phyloP scores from a whole-genome alignment of 1,139 yeast genomes.

The Zygosaccharomyces sapae region DNA sequence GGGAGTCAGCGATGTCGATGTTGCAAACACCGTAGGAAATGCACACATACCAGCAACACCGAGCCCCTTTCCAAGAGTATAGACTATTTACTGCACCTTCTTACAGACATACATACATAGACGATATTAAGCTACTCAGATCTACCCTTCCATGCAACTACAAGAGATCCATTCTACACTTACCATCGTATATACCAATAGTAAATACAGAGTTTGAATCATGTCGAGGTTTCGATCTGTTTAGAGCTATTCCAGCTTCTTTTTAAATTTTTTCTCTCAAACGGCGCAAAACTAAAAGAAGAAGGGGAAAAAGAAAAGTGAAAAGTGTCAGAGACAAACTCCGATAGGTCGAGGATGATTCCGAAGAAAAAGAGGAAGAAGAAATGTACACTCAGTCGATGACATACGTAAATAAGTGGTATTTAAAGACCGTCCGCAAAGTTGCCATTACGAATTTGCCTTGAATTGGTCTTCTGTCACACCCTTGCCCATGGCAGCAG shows the following conservation, averaged over 20 bases:
- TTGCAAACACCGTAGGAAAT: not conserved
- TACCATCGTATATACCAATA: too few relatives aligned
- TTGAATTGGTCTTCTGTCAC: slow-evolving; percentile 93
- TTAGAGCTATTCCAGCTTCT: not conserved
- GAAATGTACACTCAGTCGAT: not conserved
- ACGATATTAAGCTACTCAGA: too few relatives aligned
- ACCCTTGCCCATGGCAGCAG: slow-evolving; percentile 99
- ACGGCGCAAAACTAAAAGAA: not conserved
- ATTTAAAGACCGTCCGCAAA: too few relatives aligned
- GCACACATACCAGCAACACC: not conserved
- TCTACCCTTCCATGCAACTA: too few relatives aligned
- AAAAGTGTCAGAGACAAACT: not conserved
- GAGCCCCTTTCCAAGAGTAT: too few relatives aligned
- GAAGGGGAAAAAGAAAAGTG: not conserved
- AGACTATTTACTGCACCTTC: too few relatives aligned
- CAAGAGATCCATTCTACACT: too few relatives aligned
- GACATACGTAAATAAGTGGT: too few relatives aligned
- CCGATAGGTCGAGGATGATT: not conserved
- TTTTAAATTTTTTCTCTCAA: not conserved
- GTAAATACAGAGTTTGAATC: not conserved
- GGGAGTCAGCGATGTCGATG: slow-evolving; percentile 5
- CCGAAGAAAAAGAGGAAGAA: not conserved
- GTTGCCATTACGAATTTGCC: slow-evolving; percentile 5
- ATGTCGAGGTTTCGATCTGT: not conserved
- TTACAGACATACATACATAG: too few relatives aligned